Conservation (phyloP, 2,329 filamentous ascomycete species). For the Byssoonygena ceratinophila region DNA sequence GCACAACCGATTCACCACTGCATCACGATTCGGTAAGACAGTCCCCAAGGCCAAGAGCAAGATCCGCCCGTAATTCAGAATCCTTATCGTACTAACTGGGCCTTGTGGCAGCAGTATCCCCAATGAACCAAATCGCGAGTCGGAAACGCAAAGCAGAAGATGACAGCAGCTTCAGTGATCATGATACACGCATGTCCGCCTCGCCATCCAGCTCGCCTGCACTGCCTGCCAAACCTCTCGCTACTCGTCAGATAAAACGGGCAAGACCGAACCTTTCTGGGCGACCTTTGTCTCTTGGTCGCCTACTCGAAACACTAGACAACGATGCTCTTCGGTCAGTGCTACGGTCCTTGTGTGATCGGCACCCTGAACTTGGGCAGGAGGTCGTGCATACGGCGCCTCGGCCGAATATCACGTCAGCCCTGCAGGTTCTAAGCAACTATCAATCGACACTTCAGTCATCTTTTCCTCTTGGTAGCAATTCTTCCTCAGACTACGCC, state of each 20-base stretch:
- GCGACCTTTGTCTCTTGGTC: constrained; percentile 54
- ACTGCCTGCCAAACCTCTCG: constrained; percentile 56
- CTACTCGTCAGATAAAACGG: constrained; percentile 58
- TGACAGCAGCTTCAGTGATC: constrained; percentile 43
- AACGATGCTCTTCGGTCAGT: constrained; percentile 72
- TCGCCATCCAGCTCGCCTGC: constrained; percentile 77
- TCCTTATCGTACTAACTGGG: constrained; percentile 11
- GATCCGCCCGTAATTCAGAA: background rate
- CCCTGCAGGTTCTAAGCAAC: constrained; percentile 65
- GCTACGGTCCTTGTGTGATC: constrained; percentile 82
- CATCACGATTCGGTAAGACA: constrained; percentile 48
- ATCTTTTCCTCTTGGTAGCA: constrained; percentile 75
- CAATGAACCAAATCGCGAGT: constrained; percentile 33
- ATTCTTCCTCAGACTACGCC: constrained; percentile 78
- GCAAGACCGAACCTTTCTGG: constrained; percentile 58
- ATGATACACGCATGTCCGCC: constrained; percentile 78
- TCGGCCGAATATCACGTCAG: constrained; percentile 71
- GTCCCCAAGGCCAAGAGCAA: constrained; percentile 13
- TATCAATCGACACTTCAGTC: constrained; percentile 70
- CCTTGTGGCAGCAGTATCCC: constrained; percentile 25
- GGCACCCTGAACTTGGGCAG: constrained; percentile 71
- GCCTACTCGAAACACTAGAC: constrained; percentile 89
- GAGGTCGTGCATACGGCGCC: constrained; percentile 79
- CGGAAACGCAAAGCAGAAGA: constrained; percentile 84
- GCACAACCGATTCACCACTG: constrained; percentile 47